Percentiles rank a stretch among this genome's conserved stretches.
These are phyloP conservation scores for Schwanniomyces polymorphus DNA, from an alignment of 805 yeast species.

Conservation along the genomic window DNA sequence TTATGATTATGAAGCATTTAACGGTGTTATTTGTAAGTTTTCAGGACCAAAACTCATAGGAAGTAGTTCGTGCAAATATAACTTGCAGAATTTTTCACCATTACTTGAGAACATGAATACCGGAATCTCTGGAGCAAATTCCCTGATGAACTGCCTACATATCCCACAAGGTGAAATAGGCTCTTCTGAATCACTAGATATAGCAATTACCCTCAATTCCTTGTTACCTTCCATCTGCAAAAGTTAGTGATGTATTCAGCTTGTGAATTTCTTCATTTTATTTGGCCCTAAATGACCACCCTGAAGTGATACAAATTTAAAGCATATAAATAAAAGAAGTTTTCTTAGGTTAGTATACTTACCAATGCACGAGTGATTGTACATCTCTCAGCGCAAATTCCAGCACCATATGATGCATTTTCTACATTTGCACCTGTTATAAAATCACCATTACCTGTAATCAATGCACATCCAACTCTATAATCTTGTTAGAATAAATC, in stretches of 20 bases:
- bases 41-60: conserved; percentile 91
- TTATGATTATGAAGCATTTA: not conserved
- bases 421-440: conserved; percentile 86
- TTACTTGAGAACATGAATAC: conserved; percentile 67
- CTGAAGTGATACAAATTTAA: no score
- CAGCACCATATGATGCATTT: conserved; percentile 81
- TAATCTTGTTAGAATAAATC: not conserved
- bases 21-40: conserved; percentile 31
- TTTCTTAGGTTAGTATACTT: conserved; percentile 13
- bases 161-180: conserved; percentile 90
- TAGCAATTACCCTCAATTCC: conserved; percentile 59
- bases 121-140: conserved; percentile 62
- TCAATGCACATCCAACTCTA: conserved; percentile 79
- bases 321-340: no score
- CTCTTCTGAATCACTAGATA: conserved; percentile 57
- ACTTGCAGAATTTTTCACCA: conserved; percentile 44
- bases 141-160: conserved; percentile 87
- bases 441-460: conserved; percentile 49
- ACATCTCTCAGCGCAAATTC: conserved; percentile 43
- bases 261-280: not conserved
- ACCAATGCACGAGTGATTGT: conserved; percentile 34
- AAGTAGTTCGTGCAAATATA: conserved; percentile 60
- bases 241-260: conserved; percentile 11
- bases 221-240: conserved; percentile 38
- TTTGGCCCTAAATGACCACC: not conserved